Evolutionary conservation across 2,329 filamentous ascomycete genomes (phyloP).

Genomic region (Aspergillus versicolor): DNA sequence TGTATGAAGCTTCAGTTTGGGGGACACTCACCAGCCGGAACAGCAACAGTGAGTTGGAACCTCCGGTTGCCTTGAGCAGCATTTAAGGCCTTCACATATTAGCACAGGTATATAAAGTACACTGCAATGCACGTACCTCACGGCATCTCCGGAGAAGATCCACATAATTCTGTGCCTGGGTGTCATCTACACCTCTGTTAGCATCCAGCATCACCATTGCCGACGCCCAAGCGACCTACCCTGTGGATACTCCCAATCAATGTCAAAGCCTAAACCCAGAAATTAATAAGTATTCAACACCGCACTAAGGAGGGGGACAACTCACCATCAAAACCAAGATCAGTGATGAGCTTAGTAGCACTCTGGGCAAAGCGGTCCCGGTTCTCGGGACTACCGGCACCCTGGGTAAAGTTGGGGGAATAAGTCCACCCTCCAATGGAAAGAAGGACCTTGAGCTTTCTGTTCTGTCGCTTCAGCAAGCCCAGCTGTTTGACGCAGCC

Average conservation of each 20-base stretch:
- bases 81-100: constrained; percentile 33
- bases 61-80: constrained; percentile 41
- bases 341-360: constrained; percentile 72
- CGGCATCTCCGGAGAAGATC: constrained; percentile 44
- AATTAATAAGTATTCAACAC: not conserved
- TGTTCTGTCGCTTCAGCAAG: constrained; percentile 71
- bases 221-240: constrained; percentile 20
- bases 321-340: constrained; percentile 67
- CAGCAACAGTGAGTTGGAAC: constrained; percentile 51
- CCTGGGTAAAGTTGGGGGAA: constrained; percentile 71
- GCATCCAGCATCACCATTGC: not conserved
- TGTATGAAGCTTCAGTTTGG: not conserved
- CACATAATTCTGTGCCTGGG: constrained; percentile 45
- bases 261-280: constrained; percentile 37
- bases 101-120: not conserved
- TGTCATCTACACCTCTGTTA: constrained; percentile 34
- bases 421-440: constrained; percentile 82
- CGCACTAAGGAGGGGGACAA: constrained; percentile 1
- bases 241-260: constrained; percentile 51
- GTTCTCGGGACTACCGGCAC: constrained; percentile 62
- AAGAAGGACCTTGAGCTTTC: constrained; percentile 74
- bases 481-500: constrained; percentile 76
- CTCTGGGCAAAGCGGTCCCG: constrained; percentile 67
- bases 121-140: constrained; percentile 26
- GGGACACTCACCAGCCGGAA: constrained; percentile 41